Evolutionary conservation across 352 stramenopile genomes (phyloP), one percentile per base, ranked within the genome.

Genomic region (Bremia lactucae): DNA sequence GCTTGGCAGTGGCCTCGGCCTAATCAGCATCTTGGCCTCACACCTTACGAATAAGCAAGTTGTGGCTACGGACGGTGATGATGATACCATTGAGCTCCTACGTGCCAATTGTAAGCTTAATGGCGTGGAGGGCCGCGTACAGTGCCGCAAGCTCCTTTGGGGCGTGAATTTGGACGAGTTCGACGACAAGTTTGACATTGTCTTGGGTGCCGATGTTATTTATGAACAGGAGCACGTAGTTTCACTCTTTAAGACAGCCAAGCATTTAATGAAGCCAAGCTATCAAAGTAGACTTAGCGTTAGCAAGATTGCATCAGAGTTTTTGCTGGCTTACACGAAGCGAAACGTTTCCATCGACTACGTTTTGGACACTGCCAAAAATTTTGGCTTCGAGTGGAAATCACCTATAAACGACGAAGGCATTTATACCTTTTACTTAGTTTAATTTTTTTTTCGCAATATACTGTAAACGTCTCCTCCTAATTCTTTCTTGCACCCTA

Each of bases 341-440:
- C 69, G 69, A 26, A 82, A 82, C 16, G 69, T 82, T 4, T 78
- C 63, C 3, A 82, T 82, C 41, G 69, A 82, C 38, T 77, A 75
- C 47, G 69, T 82, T 20, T 43, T 82, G 23, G 57, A 66, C 13
- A 76, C 54, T 13, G 69, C 69, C 16, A 68, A 54, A 8, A 65
- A 56, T 31, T 78, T 78, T 36, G 71, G 67, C 14, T 82, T 88
- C 34, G 64, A 83, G 59, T 86, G 67, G 67, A 38, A 62, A 51
- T 54, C 51, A 35, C 63, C 62, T 11, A 63, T 35, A 11, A 68
- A 50, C 10, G 64, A 78, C 37, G 69, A 82, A 67, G 69, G 66
- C 8, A 72, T 82, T 20, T 78, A 77, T 49, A 71, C 62, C 10
- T 78, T 71, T 59, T 53, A 59, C 62, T 53, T 57, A 59, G 37